A percentile compares a stretch with the other conserved stretches of the same genome.
These are phyloP conservation scores for Paraleonurus japonicus DNA, from an alignment of 257 asterid species.

Conservation along the genomic window DNA sequence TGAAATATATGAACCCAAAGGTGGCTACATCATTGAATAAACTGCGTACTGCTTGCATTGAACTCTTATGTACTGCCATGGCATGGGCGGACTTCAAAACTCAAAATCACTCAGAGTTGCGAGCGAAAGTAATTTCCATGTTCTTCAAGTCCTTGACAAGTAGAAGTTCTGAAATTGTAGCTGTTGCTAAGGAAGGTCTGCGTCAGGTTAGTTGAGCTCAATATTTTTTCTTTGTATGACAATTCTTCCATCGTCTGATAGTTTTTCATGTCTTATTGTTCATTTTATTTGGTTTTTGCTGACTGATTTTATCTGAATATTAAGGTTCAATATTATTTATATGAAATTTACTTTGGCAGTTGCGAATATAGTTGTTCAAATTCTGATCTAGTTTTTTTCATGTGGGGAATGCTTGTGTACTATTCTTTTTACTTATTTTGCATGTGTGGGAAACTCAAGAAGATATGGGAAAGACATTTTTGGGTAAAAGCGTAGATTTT, in stretches of 20 bases:
- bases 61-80: slow-evolving; percentile 98
- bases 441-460: slow-evolving; percentile 4
- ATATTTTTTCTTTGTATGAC: slow-evolving; percentile 1
- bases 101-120: slow-evolving; percentile 89
- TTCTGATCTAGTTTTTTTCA: slow-evolving; percentile 4
- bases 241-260: slow-evolving; percentile 15
- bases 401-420: neutral
- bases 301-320: slow-evolving; percentile 13
- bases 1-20: slow-evolving; percentile 90
- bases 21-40: slow-evolving; percentile 85
- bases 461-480: slow-evolving; percentile 11
- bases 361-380: neutral
- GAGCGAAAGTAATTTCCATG: slow-evolving; percentile 94
- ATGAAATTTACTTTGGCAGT: neutral
- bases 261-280: neutral
- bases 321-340: neutral
- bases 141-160: slow-evolving; percentile 97
- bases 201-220: slow-evolving; percentile 71
- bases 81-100: slow-evolving; percentile 99
- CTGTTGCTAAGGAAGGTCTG: slow-evolving; percentile 98
- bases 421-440: slow-evolving; percentile 4
- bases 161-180: slow-evolving; percentile 85
- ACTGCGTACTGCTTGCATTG: slow-evolving; percentile 96
- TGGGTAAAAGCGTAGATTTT: slow-evolving; percentile 1
- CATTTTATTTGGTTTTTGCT: slow-evolving; percentile 18